Evolutionary conservation across 345 rosid genomes (phyloP).

Genomic region (Acer negundo): DNA sequence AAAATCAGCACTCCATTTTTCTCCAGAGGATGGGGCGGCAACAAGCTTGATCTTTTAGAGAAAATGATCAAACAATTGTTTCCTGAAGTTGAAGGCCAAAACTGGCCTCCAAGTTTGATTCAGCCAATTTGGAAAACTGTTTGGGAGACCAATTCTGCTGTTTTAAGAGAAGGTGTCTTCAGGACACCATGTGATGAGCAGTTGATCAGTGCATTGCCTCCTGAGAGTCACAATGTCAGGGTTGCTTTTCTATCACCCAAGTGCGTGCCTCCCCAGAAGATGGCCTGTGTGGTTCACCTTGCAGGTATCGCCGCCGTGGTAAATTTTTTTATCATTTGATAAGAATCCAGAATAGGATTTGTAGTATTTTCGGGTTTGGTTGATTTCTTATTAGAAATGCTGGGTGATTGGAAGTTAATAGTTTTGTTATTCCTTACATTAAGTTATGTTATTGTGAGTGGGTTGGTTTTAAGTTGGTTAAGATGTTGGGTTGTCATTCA

Average conservation of each 20-base stretch:
- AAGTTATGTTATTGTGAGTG: too few species aligned
- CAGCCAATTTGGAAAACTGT: constrained; percentile 86
- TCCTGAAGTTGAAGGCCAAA: constrained; percentile 67
- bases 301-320: constrained; percentile 66
- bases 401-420: too few species aligned
- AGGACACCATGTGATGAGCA: constrained; percentile 82
- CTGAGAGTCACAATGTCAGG: constrained; percentile 80
- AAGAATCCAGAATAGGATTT: neutral
- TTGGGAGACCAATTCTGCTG: constrained; percentile 79
- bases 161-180: constrained; percentile 85
- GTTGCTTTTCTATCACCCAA: constrained; percentile 90
- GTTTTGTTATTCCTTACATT: too few species aligned
- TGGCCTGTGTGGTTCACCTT: constrained; percentile 98
- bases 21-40: constrained; percentile 96
- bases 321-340: constrained; percentile 3
- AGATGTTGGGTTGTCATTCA: neutral
- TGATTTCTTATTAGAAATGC: neutral
- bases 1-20: constrained; percentile 83
- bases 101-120: constrained; percentile 70
- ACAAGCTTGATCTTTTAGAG: constrained; percentile 84
- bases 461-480: neutral
- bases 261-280: constrained; percentile 67
- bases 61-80: constrained; percentile 71
- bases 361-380: neutral
- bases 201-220: constrained; percentile 79